Base-by-base conservation (phyloP, 2,329 filamentous ascomycete species). In the Trichoderma guizhouense region DNA sequence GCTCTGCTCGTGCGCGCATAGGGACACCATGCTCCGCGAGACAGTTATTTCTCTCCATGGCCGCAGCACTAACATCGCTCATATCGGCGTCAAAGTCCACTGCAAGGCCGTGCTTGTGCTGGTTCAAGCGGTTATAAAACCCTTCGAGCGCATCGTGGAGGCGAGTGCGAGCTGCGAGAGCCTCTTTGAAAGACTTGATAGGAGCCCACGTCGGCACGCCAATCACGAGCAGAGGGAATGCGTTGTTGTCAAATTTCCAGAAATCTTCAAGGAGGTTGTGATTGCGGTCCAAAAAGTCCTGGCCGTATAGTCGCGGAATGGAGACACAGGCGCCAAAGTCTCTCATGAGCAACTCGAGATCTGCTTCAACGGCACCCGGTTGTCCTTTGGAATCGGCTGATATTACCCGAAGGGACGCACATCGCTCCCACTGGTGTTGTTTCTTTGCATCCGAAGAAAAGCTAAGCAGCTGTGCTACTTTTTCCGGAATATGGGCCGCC, bases 301-400 rank as follows among this genome's bases (percentile, higher is more conserved):
- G 68, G 3, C 76, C 76, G 28, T 76, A 76, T 8, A 77, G 69
- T 0, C 74, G 55, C 3, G 76, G 74, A 7, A 76, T 75, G 3
- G 57, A 36, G 75, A 77, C 74, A 30, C 75, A 76, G 2, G 74
- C 74, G 21, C 75, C 76, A 34, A 77, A 75, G 14, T 77, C 76
- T 67, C 64, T 67, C 47, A 67, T 57, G 21, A 67, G 64, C n/a
- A 12, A 67, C 47, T 72, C 66, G 7, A 72, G 66, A 36, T 72
- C 32, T 21, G 51, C 57, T 47, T 70, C 66, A 24, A 65, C 71
- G 4, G 66, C 55, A 9, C 26, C 66, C 15, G 66, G 36, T 18
- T 69, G 66, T 26, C 28, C 55, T 11, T 28, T 15, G 7, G 24
- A 7, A 39, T 39, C 28, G 3, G 9, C 15, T 11, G 47, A 36